Evolutionary conservation across 2,329 filamentous ascomycete genomes (phyloP).

Genomic region (Penicillium rolfsii): DNA sequence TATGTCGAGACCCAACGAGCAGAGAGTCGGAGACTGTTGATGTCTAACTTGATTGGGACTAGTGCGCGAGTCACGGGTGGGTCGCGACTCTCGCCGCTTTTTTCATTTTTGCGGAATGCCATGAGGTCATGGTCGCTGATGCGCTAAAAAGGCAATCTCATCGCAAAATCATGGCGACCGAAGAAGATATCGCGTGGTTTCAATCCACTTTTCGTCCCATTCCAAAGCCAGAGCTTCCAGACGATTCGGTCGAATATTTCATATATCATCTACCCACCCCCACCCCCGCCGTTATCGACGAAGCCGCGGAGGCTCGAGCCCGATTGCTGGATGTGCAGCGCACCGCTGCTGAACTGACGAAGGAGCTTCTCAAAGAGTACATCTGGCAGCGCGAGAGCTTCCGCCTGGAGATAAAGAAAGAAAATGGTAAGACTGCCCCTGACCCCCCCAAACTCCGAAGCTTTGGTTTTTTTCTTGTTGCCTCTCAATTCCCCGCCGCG

Average conservation of each 20-base stretch:
- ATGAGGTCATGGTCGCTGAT: constrained; percentile 40
- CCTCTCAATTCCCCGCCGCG: constrained; percentile 11
- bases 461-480: background rate
- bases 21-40: constrained; percentile 42
- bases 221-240: constrained; percentile 67
- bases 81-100: constrained; percentile 33
- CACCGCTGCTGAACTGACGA: constrained; percentile 65
- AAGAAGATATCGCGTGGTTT: constrained; percentile 67
- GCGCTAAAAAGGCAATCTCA: constrained; percentile 16
- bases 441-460: background rate
- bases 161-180: constrained; percentile 42
- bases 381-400: constrained; percentile 94
- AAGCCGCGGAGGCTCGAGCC: constrained; percentile 56
- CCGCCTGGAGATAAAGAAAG: constrained; percentile 62
- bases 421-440: constrained; percentile 58
- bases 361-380: constrained; percentile 73
- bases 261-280: constrained; percentile 70
- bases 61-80: constrained; percentile 31
- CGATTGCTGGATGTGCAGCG: constrained; percentile 74
- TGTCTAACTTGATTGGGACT: constrained; percentile 43
- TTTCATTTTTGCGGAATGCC: constrained; percentile 25
- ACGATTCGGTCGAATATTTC: constrained; percentile 85
- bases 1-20: constrained; percentile 34
- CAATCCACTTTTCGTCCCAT: constrained; percentile 67
- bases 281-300: constrained; percentile 57